phyloP scores from a whole-genome alignment of 768 basidiomycete species.

The Tricholoma terreum region DNA sequence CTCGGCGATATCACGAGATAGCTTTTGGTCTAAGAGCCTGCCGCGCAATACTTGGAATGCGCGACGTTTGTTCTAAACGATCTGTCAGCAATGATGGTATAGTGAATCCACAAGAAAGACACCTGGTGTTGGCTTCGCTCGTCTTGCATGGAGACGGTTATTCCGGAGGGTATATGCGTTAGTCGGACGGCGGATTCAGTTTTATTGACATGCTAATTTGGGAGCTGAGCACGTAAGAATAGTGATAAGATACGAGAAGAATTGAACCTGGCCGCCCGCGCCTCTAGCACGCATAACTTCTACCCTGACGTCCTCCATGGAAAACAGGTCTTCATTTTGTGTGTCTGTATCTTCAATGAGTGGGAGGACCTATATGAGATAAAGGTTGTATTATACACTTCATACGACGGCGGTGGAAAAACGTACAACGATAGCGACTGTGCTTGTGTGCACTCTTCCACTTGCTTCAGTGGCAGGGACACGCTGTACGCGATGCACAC shows the following conservation, averaged over 20 bases:
- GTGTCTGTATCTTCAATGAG: constrained; percentile 63
- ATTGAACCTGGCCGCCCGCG: constrained; percentile 86
- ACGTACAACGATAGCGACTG: constrained; percentile 80
- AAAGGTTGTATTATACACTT: not conserved
- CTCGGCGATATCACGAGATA: constrained; percentile 65
- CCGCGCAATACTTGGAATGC: constrained; percentile 90
- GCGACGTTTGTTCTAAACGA: constrained; percentile 76
- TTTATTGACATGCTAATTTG: constrained; percentile 87
- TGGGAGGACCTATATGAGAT: constrained; percentile 71
- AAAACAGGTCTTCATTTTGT: constrained; percentile 62
- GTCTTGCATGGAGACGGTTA: constrained; percentile 98
- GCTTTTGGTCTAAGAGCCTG: constrained; percentile 78
- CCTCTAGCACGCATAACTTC: constrained; percentile 98
- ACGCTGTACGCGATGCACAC: constrained; percentile 93
- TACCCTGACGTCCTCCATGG: constrained; percentile 81
- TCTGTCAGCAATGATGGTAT: not conserved
- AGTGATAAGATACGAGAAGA: not conserved
- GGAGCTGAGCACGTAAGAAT: not conserved
- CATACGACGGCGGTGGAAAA: not conserved
- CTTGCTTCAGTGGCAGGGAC: constrained; percentile 88
- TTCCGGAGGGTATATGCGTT: constrained; percentile 89
- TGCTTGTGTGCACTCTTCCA: constrained; percentile 90
- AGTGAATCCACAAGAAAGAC: not conserved
- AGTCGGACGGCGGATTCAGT: constrained; percentile 97
- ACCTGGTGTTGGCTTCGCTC: constrained; percentile 95